Evolutionary conservation across 2,329 filamentous ascomycete species (phyloP), one percentile per base, ranked within the genome.

Genomic region (Fusarium mangiferae): DNA sequence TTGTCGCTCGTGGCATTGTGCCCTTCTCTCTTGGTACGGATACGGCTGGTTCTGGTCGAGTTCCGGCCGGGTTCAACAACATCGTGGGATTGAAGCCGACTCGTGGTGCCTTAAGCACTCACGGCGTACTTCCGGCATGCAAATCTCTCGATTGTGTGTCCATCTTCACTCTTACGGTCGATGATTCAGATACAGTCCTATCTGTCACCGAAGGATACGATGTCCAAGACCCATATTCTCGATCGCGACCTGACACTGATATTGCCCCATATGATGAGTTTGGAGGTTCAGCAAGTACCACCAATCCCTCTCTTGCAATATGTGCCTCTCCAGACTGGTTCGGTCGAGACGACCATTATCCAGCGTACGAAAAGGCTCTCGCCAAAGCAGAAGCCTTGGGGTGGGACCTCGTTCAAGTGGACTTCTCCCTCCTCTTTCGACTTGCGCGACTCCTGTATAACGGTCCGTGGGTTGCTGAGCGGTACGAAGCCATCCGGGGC

Each of bases 1-100:
- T 85, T 33, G 89, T 90, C 12, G 87, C 84, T 6, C 85, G 87
- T 18, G 84, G 84, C 0, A 81, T 87, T 3, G 87, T 89, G 2
- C 86, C 88, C 0, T 90, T 91, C 71, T 87, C 88, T 17, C 80
- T 91, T 2, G 89, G 85, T 8, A 89, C 87, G 1, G 88, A 90
- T 59, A 90, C 88, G 7, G 88, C 88, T 13, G 88, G 88, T 2
- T 87, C 87, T 17, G 88, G 88, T 5, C 80, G 88, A 52, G 85
- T 90, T 1, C 88, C 88, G 3, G 84, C 87, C 17, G 85, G 85
- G 0, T 83, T 88, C 72, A 90, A 90, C 74, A 87, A 87, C 33
- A 82, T 90, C 13, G 80, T 87, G 5, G 87, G 88, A 3, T 80
- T 84, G 65, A 86, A 86, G 72, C 88, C 88, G 0, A 89, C 88